A percentile compares a stretch with the other conserved stretches of the same genome.
Evolutionary conservation across 305 asterid species (phyloP).

Genomic region (Petunia hybrid): DNA sequence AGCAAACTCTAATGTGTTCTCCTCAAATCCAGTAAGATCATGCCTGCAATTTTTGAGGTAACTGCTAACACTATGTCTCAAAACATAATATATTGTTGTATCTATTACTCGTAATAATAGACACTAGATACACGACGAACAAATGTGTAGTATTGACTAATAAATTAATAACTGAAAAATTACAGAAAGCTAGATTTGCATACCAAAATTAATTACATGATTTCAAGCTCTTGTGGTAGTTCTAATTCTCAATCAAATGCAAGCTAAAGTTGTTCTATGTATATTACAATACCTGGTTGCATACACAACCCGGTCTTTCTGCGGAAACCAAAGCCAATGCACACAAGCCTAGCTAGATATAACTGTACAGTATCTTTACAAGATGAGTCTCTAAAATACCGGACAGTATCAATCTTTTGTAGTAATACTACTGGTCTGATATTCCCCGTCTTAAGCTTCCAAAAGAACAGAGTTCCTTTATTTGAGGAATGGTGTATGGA

Average conservation of each 20-base stretch:
- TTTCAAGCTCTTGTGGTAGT: background rate
- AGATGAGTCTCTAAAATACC: background rate
- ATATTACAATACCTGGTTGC: background rate
- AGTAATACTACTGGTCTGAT: conserved; percentile 11
- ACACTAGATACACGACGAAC: background rate
- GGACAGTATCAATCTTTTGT: background rate
- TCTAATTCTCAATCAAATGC: background rate
- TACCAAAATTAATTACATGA: background rate
- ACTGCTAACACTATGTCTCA: too few species aligned
- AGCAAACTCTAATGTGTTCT: too few species aligned
- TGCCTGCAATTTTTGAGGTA: too few species aligned
- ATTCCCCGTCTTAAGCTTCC: background rate
- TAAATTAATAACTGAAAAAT: background rate
- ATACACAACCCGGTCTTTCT: too few species aligned
- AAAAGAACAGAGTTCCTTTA: conserved; percentile 32
- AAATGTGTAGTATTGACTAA: background rate
- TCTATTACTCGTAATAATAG: background rate
- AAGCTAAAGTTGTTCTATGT: background rate
- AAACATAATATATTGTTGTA: background rate
- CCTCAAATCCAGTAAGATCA: too few species aligned
- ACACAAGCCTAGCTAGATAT: too few species aligned
- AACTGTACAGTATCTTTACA: background rate
- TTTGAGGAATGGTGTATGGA: conserved; percentile 45
- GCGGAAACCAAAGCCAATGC: too few species aligned
- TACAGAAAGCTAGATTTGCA: background rate